Evolutionary conservation across 495 filamentous ascomycete species (phyloP), one percentile per base, ranked within the genome.

Genomic region (Tuber melanosporum): DNA sequence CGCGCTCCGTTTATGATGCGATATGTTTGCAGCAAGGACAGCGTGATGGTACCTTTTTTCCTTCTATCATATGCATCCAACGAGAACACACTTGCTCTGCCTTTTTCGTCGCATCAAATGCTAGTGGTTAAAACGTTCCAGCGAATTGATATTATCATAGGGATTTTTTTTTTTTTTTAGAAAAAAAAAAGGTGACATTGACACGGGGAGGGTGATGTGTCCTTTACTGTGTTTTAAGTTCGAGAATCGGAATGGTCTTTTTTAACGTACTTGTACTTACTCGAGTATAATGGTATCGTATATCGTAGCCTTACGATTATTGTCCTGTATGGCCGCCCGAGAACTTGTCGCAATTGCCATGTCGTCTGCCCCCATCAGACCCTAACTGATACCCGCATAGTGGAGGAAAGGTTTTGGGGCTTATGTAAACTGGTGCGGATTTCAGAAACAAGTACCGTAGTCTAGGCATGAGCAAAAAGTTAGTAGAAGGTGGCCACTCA

Each of bases 191-290:
- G 22, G 46, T 32, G 52, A 45, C 12, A 71, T 71, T 46, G 43
- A 45, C 15, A 47, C 22, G 36, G 44, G 22, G 74, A 72, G 69
- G 43, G 44, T 76, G 74, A 80, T 80, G 78, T 80, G 78, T 80
- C 78, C 78, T 80, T 73, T 80, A 36, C 57, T 17, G 26, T 66
- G 57, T 32, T 32, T 66, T 66, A 36, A n/a, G 4, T 15, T 32
- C 14, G 14, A 26, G 22, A n/a, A 62, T 7, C 10, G 32, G 0
- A 32, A 62, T 62, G 1, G n/a, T n/a, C 12, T 62, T 2, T 15
- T 26, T 62, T 62, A 62, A 14, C 12, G 26, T 32, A 17, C 3
- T 5, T 5, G 45, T 45, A 17, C 10, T 41, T 41, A 41, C 32
- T 32, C 32, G 8, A 20, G 20, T 32, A 32, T 32, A 32, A 32